Evolutionary conservation across 2,329 filamentous ascomycete genomes (phyloP).

Genomic region (Sporothrix humicola): DNA sequence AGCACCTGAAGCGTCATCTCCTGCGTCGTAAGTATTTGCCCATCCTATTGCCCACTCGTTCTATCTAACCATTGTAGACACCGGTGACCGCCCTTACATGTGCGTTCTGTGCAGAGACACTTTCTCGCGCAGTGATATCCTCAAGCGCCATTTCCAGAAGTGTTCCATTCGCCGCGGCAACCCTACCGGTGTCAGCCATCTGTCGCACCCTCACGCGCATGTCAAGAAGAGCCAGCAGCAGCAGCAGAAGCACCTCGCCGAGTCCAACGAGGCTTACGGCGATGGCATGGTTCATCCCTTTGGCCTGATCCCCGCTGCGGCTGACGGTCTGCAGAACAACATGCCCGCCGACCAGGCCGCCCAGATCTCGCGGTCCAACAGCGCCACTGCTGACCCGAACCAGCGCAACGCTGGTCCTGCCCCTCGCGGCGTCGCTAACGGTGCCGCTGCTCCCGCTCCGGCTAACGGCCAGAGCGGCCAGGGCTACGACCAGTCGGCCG

Average conservation of each 20-base stretch:
- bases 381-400: constrained; percentile 59
- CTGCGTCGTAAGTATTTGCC: constrained; percentile 78
- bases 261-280: constrained; percentile 58
- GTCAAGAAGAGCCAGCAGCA: constrained; percentile 73
- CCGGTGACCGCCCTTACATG: constrained; percentile 96
- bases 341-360: constrained; percentile 62
- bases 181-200: constrained; percentile 89
- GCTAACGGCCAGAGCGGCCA: constrained; percentile 24
- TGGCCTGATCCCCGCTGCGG: constrained; percentile 52
- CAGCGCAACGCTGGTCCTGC: constrained; percentile 58
- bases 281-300: constrained; percentile 60
- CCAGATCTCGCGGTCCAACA: constrained; percentile 66
- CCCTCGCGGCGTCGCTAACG: constrained; percentile 35
- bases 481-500: constrained; percentile 52
- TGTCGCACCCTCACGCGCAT: constrained; percentile 90
- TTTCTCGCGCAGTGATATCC: constrained; percentile 95
- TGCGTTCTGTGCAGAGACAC: constrained; percentile 97
- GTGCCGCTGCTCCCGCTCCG: constrained; percentile 27
- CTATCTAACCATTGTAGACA: constrained; percentile 64
- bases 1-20: constrained; percentile 96
- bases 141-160: constrained; percentile 99
- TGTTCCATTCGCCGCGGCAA: constrained; percentile 96
- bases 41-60: constrained; percentile 43
- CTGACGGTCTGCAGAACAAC: constrained; percentile 63
- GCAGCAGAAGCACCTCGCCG: constrained; percentile 62